Conservation (phyloP, 2,329 filamentous ascomycete genomes). For the Microdochium nivale region DNA sequence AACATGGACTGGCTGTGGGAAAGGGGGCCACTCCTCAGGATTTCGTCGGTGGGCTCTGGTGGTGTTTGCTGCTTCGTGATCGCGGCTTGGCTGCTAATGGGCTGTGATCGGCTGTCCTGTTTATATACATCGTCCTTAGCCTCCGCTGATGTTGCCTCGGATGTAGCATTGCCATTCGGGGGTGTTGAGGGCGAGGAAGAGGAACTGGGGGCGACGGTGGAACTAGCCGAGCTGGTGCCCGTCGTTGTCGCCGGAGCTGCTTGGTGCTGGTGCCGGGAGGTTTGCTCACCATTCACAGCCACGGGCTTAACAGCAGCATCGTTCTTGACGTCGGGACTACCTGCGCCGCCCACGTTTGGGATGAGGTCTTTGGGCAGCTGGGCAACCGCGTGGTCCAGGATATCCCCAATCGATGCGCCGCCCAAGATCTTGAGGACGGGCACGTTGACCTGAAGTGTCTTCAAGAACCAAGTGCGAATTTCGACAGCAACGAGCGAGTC, state of each 20-base stretch:
- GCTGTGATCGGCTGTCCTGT: background rate
- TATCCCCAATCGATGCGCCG: constrained; percentile 5
- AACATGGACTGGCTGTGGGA: constrained; percentile 4
- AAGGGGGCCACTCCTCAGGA: background rate
- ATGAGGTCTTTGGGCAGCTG: background rate
- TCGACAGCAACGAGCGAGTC: constrained; percentile 1
- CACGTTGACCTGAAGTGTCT: constrained; percentile 4
- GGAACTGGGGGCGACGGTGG: background rate
- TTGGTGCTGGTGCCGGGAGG: background rate
- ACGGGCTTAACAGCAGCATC: background rate
- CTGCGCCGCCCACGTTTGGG: background rate
- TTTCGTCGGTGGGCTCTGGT: background rate
- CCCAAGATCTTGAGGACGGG: constrained; percentile 9
- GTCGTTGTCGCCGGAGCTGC: background rate
- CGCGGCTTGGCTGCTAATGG: background rate
- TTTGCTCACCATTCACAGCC: background rate
- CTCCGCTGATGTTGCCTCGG: background rate
- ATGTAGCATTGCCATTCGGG: background rate
- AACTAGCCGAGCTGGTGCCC: background rate
- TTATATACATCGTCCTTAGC: background rate
- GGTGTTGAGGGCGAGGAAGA: background rate
- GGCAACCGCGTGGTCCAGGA: background rate
- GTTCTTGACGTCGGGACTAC: background rate
- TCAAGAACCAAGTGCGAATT: background rate
- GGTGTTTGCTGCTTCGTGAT: background rate